Percentiles rank a stretch among this genome's conserved stretches.
These are phyloP conservation scores for Blastomyces gilchristii DNA, from an alignment of 2,329 filamentous ascomycete species.

Conservation along the genomic window DNA sequence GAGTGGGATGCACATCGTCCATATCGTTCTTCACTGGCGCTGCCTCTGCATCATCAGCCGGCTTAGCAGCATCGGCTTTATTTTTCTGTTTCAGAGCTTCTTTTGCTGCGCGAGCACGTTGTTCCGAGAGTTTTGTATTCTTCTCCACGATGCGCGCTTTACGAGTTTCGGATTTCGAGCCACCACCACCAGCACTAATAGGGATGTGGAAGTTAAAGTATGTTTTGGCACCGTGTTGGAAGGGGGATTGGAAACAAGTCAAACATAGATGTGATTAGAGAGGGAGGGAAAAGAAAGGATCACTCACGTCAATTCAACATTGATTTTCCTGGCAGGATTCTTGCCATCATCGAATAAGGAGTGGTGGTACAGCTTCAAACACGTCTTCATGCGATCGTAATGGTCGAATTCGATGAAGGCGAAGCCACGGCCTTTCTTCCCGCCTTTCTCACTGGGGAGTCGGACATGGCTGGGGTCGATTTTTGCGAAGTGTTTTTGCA, in stretches of 20 bases:
- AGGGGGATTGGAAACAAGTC: not conserved
- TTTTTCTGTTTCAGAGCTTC: slow-evolving; percentile 38
- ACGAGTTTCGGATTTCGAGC: slow-evolving; percentile 62
- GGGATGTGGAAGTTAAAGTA: slow-evolving; percentile 10
- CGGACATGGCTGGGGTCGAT: slow-evolving; percentile 62
- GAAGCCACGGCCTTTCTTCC: slow-evolving; percentile 59
- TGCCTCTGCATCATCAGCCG: slow-evolving; percentile 19
- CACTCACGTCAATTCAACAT: slow-evolving; percentile 78
- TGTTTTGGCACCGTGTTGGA: slow-evolving; percentile 5
- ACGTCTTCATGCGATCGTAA: slow-evolving; percentile 86
- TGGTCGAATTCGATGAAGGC: slow-evolving; percentile 83
- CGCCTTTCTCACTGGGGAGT: slow-evolving; percentile 57
- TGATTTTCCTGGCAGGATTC: slow-evolving; percentile 61
- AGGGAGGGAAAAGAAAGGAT: not conserved
- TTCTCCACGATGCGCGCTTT: slow-evolving; percentile 71
- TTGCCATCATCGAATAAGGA: slow-evolving; percentile 56
- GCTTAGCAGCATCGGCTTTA: slow-evolving; percentile 10
- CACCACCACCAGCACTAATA: slow-evolving; percentile 64
- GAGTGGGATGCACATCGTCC: slow-evolving; percentile 37
- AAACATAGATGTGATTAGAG: not conserved
- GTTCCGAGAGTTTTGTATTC: slow-evolving; percentile 72
- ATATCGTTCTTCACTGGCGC: slow-evolving; percentile 19
- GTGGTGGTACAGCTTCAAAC: slow-evolving; percentile 83
- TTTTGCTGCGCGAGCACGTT: slow-evolving; percentile 47
- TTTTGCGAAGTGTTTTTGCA: slow-evolving; percentile 67